Percentiles rank a stretch among this genome's conserved stretches.
These are phyloP conservation scores for Heliocybe sulcata DNA, from an alignment of 1,284 basidiomycete genomes.

Conservation along the genomic window DNA sequence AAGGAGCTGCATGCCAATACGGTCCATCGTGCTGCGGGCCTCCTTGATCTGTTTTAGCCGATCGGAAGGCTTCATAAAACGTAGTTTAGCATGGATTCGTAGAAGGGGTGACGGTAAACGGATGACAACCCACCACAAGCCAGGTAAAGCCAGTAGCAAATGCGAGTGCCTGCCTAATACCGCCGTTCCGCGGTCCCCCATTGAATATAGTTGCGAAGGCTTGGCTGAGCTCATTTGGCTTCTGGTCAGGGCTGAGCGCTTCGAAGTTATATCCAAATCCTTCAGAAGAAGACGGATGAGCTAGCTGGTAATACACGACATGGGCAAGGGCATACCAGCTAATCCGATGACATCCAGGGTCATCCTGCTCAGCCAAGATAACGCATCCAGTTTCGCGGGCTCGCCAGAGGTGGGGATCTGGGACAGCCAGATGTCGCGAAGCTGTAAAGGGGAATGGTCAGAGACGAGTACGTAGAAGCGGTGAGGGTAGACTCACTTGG, in stretches of 20 bases:
- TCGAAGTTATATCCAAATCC: conserved; percentile 37
- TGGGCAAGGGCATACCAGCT: conserved; percentile 30
- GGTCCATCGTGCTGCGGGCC: not conserved
- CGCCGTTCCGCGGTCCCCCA: not conserved
- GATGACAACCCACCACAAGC: not conserved
- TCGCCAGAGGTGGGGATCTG: not conserved
- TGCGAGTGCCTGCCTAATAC: not conserved
- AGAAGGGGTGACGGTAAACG: not conserved
- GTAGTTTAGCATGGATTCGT: too few relatives aligned
- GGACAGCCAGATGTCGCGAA: conserved; percentile 1
- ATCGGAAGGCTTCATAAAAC: too few relatives aligned
- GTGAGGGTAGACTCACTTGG: not conserved
- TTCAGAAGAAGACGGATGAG: not conserved
- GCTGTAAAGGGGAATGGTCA: not conserved
- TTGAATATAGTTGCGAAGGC: conserved; percentile 21
- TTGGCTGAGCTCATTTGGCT: conserved; percentile 20
- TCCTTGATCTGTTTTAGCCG: too few relatives aligned
- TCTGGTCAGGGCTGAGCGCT: conserved; percentile 11
- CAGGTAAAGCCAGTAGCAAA: not conserved
- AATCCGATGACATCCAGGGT: conserved; percentile 46
- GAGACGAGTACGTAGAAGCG: not conserved
- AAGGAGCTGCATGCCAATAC: not conserved
- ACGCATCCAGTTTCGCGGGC: conserved; percentile 26
- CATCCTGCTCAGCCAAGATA: conserved; percentile 32
- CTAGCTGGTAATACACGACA: too few relatives aligned